Conservation (phyloP, 169 alveolate species). For the Eimeria acervulina region DNA sequence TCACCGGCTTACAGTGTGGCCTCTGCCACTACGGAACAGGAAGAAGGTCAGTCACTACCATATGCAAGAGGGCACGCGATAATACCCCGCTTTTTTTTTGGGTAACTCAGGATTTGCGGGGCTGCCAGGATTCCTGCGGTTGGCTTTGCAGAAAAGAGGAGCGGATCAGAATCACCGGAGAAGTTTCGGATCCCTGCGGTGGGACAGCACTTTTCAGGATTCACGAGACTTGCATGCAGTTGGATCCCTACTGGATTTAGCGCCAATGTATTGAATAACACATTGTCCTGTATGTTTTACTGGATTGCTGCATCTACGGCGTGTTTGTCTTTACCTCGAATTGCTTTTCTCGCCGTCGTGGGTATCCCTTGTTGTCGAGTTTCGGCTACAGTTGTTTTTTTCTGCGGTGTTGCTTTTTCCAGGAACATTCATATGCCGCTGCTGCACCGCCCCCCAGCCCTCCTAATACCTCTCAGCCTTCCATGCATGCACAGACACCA, state of each 20-base stretch:
- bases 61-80: neutral
- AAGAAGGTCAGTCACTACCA: neutral
- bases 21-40: neutral
- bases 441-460: neutral
- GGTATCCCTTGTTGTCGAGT: neutral
- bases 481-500: neutral
- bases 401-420: neutral
- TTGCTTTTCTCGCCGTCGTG: neutral
- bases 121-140: neutral
- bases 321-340: neutral
- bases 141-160: neutral
- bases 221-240: neutral
- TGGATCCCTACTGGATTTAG: too few species aligned
- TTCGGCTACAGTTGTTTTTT: neutral
- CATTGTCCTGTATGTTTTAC: neutral
- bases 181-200: neutral
- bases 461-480: neutral
- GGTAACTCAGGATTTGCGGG: neutral
- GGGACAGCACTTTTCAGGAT: neutral
- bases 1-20: neutral
- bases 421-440: neutral
- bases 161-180: neutral
- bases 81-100: neutral
- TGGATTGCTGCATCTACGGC: neutral
- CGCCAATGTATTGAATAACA: too few species aligned